Conservation (phyloP, 2,329 filamentous ascomycete genomes). For the Fusarium tuaranense region DNA sequence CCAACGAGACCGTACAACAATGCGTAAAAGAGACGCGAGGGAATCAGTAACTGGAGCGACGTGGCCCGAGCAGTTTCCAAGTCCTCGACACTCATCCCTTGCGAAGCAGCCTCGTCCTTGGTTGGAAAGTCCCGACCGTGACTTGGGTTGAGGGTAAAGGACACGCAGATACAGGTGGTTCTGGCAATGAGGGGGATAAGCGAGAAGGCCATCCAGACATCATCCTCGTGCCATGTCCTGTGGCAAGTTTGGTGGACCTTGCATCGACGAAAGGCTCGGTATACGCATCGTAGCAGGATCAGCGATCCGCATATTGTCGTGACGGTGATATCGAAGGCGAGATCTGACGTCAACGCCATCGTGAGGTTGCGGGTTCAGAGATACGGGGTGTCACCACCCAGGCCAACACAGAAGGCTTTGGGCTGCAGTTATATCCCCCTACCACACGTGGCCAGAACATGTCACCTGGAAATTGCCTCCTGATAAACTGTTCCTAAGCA, state of each 20-base stretch:
- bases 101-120: slow-evolving; percentile 21
- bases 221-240: slow-evolving; percentile 44
- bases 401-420: not conserved
- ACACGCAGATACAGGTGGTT: slow-evolving; percentile 34
- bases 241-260: slow-evolving; percentile 40
- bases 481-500: not conserved
- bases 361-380: not conserved
- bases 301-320: slow-evolving; percentile 40
- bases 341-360: slow-evolving; percentile 30
- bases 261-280: slow-evolving; percentile 39
- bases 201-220: slow-evolving; percentile 44
- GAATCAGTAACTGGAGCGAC: slow-evolving; percentile 39
- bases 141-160: slow-evolving; percentile 40
- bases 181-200: slow-evolving; percentile 42
- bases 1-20: slow-evolving; percentile 32
- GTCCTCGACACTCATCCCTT: slow-evolving; percentile 9
- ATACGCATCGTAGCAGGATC: slow-evolving; percentile 42
- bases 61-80: slow-evolving; percentile 26
- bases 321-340: slow-evolving; percentile 40
- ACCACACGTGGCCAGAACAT: not conserved
- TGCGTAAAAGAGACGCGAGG: slow-evolving; percentile 39
- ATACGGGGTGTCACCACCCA: not conserved
- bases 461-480: not conserved
- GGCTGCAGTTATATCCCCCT: slow-evolving; percentile 37
- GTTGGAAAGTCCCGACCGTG: slow-evolving; percentile 21